Percentiles rank a stretch among this genome's conserved stretches.
These are phyloP conservation scores for Pseudevernia furfuracea DNA, from an alignment of 495 filamentous ascomycete species.

Conservation along the genomic window DNA sequence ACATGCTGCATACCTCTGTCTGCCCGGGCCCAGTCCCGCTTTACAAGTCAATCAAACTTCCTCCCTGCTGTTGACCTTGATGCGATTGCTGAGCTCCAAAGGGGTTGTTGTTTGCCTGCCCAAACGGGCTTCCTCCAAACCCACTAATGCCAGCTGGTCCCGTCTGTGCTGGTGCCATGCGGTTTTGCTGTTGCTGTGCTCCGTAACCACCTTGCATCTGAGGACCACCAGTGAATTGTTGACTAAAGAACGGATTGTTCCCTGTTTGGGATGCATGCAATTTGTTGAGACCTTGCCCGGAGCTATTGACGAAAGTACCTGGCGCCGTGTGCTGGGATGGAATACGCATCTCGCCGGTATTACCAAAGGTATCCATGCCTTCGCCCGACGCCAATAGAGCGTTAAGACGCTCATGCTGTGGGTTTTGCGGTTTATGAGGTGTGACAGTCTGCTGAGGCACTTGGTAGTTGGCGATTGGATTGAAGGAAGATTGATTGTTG, in stretches of 20 bases:
- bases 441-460: slow-evolving; percentile 40
- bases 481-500: slow-evolving; percentile 34
- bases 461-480: slow-evolving; percentile 49
- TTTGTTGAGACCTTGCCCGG: slow-evolving; percentile 65
- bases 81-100: slow-evolving; percentile 56
- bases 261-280: slow-evolving; percentile 69
- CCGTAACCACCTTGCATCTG: slow-evolving; percentile 40
- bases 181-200: slow-evolving; percentile 29
- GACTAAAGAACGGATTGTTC: slow-evolving; percentile 82
- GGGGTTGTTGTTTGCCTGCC: slow-evolving; percentile 55
- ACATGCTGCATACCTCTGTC: background rate
- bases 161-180: slow-evolving; percentile 67
- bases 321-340: slow-evolving; percentile 95
- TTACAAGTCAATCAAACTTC: slow-evolving; percentile 90
- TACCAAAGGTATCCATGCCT: slow-evolving; percentile 94
- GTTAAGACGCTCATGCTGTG: slow-evolving; percentile 81
- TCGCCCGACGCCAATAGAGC: slow-evolving; percentile 81
- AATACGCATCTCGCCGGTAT: slow-evolving; percentile 87
- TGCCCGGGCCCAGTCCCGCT: background rate
- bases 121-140: slow-evolving; percentile 40
- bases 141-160: slow-evolving; percentile 57
- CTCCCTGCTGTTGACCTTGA: slow-evolving; percentile 59
- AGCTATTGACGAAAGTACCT: slow-evolving; percentile 92
- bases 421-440: slow-evolving; percentile 52
- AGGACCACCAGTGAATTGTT: slow-evolving; percentile 76